These are phyloP conservation scores for Amylocystis lapponica DNA, from an alignment of 768 basidiomycete species.

Conservation along the genomic window DNA sequence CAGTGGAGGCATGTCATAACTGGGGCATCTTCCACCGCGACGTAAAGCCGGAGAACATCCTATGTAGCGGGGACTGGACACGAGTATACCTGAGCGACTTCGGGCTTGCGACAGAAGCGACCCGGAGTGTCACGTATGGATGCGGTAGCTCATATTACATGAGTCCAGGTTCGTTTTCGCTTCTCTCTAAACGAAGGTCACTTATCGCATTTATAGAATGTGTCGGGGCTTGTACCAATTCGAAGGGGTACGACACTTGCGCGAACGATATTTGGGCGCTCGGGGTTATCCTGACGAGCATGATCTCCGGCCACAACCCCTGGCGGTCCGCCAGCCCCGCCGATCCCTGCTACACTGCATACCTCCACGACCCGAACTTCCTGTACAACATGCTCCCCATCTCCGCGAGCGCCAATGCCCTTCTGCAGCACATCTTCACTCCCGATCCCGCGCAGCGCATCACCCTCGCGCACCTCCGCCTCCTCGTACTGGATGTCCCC, in stretches of 20 bases:
- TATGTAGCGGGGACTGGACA: constrained; percentile 34
- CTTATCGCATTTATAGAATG: constrained; percentile 13
- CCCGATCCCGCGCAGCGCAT: constrained; percentile 58
- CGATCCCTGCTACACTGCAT: constrained; percentile 43
- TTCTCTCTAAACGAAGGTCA: background rate
- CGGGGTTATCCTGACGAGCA: constrained; percentile 42
- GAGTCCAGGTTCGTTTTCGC: constrained; percentile 19
- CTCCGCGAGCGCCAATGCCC: constrained; percentile 38
- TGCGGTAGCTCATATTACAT: constrained; percentile 20
- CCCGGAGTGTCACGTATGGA: constrained; percentile 11
- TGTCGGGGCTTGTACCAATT: constrained; percentile 4
- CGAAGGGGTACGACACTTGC: constrained; percentile 21
- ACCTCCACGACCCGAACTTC: constrained; percentile 38
- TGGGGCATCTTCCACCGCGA: constrained; percentile 48
- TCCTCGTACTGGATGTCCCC: constrained; percentile 46
- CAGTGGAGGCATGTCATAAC: constrained; percentile 43
- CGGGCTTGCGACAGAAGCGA: constrained; percentile 18
- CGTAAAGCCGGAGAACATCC: constrained; percentile 47
- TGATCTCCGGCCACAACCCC: constrained; percentile 43
- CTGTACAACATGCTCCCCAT: constrained; percentile 54
- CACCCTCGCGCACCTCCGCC: constrained; percentile 52
- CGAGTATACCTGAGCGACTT: constrained; percentile 42
- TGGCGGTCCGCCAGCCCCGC: constrained; percentile 45
- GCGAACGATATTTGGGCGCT: constrained; percentile 25
- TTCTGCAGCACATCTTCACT: constrained; percentile 55